Evolutionary conservation across 2,329 filamentous ascomycete species (phyloP).

Genomic region (Escovopsis weberi): DNA sequence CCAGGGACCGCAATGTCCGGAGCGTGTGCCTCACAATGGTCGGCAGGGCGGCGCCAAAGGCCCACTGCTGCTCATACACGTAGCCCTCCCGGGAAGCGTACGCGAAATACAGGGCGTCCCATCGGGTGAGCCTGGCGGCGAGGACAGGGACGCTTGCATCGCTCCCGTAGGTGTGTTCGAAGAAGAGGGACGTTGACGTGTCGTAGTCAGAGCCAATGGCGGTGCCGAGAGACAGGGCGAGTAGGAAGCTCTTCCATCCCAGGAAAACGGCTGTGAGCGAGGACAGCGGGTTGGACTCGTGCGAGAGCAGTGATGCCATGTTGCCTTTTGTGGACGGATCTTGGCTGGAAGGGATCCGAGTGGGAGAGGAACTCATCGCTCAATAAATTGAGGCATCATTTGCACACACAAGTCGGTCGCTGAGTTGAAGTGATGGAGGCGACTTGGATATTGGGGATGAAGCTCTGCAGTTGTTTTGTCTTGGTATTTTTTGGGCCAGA

Average conservation of each 20-base stretch:
- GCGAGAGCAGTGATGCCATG: neutral
- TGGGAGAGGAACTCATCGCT: neutral
- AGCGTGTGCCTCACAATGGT: slow-evolving; percentile 23
- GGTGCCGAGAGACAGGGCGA: slow-evolving; percentile 42
- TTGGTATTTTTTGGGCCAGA: too few species aligned
- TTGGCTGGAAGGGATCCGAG: neutral
- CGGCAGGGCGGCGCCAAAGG: slow-evolving; percentile 47
- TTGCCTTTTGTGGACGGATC: neutral
- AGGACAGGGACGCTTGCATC: slow-evolving; percentile 29
- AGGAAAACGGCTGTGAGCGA: slow-evolving; percentile 30
- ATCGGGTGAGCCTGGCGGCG: slow-evolving; percentile 49
- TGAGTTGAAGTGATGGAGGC: too few species aligned
- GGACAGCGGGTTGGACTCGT: slow-evolving; percentile 8
- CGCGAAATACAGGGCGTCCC: slow-evolving; percentile 71
- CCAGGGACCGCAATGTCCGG: slow-evolving; percentile 14
- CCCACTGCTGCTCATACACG: slow-evolving; percentile 73
- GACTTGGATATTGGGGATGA: too few species aligned
- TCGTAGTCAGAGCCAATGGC: slow-evolving; percentile 53
- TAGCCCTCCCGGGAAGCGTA: slow-evolving; percentile 48
- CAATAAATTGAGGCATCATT: neutral
- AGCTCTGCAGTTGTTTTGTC: too few species aligned
- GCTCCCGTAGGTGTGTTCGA: slow-evolving; percentile 19
- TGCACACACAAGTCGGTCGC: neutral
- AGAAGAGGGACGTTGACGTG: slow-evolving; percentile 50
- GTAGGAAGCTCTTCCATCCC: slow-evolving; percentile 52